phyloP scores from a whole-genome alignment of 345 rosid genomes.

The Eucalyptus curtisii region DNA sequence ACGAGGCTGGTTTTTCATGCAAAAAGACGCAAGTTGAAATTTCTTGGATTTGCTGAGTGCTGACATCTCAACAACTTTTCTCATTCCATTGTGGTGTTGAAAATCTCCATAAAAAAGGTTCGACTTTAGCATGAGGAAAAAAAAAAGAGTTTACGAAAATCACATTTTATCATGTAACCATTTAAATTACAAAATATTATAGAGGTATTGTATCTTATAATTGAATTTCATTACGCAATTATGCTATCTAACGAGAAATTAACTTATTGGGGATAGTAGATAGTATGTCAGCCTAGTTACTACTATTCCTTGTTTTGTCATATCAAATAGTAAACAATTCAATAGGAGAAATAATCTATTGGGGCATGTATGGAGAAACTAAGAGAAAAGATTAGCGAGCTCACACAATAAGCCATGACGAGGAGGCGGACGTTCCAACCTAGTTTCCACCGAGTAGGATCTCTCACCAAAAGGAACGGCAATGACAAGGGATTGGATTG shows the following conservation, averaged over 20 bases:
- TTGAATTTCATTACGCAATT: not conserved
- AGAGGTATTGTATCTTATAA: not conserved
- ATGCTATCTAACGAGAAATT: not conserved
- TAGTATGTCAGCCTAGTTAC: constrained; percentile 82
- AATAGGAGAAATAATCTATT: not conserved
- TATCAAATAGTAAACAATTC: not conserved
- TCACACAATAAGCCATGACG: constrained; percentile 77
- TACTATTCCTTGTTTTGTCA: constrained; percentile 47
- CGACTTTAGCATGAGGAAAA: not conserved
- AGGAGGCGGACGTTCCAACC: constrained; percentile 71
- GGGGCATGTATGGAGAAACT: no score
- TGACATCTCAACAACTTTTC: not conserved
- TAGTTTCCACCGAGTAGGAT: constrained; percentile 56
- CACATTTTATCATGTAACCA: not conserved
- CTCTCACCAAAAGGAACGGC: constrained; percentile 73
- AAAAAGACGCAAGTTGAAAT: not conserved
- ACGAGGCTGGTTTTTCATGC: not conserved
- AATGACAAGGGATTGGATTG: constrained; percentile 61
- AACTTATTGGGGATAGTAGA: constrained; percentile 31
- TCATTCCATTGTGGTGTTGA: not conserved
- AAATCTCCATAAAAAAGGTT: not conserved
- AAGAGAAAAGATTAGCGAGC: not conserved
- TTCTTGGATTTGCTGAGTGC: no score
- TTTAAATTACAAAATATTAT: not conserved
- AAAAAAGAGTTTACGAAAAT: not conserved